A percentile compares a stretch with the other conserved stretches of the same genome.
phyloP scores from a whole-genome alignment of 306 rosid species.

The Ceratonia siliqua region DNA sequence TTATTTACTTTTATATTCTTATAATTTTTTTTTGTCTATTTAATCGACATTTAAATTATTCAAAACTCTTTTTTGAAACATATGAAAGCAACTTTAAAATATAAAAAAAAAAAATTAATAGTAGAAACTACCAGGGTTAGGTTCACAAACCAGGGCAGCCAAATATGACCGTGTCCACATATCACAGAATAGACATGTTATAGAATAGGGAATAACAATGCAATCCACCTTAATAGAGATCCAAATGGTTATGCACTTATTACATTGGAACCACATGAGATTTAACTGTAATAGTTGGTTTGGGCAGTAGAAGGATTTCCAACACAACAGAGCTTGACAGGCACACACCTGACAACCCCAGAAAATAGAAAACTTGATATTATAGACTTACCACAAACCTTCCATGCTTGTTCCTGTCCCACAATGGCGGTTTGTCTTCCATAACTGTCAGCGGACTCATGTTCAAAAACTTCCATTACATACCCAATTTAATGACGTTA shows the following conservation, averaged over 20 bases:
- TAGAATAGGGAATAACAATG: not conserved
- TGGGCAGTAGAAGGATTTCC: not conserved
- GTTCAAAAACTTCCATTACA: conserved; percentile 29
- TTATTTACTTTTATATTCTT: too few relatives aligned
- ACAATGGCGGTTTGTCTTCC: not conserved
- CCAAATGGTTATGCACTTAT: too few relatives aligned
- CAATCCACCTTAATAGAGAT: not conserved
- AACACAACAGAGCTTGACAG: not conserved
- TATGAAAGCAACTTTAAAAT: too few relatives aligned
- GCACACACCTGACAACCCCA: not conserved
- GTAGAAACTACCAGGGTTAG: too few relatives aligned
- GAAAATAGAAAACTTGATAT: not conserved
- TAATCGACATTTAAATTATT: too few relatives aligned
- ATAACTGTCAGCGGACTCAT: conserved; percentile 20
- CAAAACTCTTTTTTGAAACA: too few relatives aligned
- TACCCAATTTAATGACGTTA: conserved; percentile 31
- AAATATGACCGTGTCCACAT: too few relatives aligned
- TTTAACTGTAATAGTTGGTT: not conserved
- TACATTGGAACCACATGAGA: not conserved
- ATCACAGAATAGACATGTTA: not conserved
- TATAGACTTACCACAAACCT: not conserved
- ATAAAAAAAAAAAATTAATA: too few relatives aligned
- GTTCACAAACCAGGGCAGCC: too few relatives aligned
- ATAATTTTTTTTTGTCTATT: too few relatives aligned
- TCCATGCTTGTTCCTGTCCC: conserved; percentile 7